phyloP scores from a whole-genome alignment of 108 stramenopile genomes.

The Nannochloropsis gaditana region DNA sequence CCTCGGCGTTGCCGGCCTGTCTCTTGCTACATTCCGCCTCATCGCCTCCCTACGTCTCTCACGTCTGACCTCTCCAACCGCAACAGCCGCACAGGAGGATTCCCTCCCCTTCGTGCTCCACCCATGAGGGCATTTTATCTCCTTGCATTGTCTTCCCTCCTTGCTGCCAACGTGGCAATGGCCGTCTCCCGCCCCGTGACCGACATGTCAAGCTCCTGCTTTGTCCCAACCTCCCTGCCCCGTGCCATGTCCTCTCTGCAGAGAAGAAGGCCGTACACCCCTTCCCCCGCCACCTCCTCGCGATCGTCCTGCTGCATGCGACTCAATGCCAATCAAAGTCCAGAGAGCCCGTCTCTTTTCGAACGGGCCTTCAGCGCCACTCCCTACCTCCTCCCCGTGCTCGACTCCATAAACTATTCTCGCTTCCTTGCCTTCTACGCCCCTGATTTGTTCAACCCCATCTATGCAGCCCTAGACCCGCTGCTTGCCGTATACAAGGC shows the following conservation, averaged over 20 bases:
- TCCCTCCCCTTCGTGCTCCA: not conserved
- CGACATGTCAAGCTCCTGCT: not conserved
- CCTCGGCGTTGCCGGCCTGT: too few relatives aligned
- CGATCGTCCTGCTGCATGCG: not conserved
- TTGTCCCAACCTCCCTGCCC: not conserved
- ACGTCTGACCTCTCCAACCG: not conserved
- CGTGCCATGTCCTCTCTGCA: not conserved
- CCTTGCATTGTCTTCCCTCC: not conserved
- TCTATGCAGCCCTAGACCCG: not conserved
- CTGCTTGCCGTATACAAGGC: constrained; percentile 5
- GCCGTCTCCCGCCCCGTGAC: not conserved
- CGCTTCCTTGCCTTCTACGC: constrained; percentile 2
- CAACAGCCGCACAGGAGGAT: not conserved
- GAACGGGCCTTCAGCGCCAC: not conserved
- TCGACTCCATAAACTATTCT: constrained; percentile 12
- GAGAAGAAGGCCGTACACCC: not conserved
- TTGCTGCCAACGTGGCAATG: not conserved
- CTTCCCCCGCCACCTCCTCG: not conserved
- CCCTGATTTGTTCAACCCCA: constrained; percentile 1
- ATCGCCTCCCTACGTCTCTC: too few relatives aligned
- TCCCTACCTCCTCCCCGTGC: not conserved
- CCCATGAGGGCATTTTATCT: not conserved
- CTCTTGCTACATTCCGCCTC: too few relatives aligned
- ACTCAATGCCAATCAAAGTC: constrained; percentile 2
- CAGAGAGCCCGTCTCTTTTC: not conserved